A percentile compares a stretch with the other conserved stretches of the same genome.
Evolutionary conservation across 805 yeast species (phyloP).

Genomic region (Kregervanrija pseudodelftensis): DNA sequence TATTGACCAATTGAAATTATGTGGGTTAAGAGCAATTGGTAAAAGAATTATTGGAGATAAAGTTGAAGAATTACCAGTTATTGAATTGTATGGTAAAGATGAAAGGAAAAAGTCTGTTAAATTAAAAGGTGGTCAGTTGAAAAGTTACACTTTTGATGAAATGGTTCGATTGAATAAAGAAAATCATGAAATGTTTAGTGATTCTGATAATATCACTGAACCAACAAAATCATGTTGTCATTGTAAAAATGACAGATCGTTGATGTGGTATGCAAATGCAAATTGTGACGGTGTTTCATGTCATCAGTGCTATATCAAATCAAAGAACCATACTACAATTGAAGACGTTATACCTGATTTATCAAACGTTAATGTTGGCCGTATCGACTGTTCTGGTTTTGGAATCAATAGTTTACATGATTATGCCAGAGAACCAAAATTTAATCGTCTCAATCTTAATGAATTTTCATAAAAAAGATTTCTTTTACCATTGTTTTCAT

Average conservation of each 20-base stretch:
- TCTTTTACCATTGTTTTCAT: no score
- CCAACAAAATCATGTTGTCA: conserved; percentile 10
- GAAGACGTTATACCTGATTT: conserved; percentile 21
- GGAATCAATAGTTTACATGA: no score
- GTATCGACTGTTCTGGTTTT: no score
- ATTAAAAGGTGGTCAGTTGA: conserved; percentile 7
- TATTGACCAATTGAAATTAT: conserved; percentile 15
- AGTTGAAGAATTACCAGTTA: conserved; percentile 30
- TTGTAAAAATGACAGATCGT: conserved; percentile 15
- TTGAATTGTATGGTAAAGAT: conserved; percentile 35
- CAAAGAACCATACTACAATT: conserved; percentile 15
- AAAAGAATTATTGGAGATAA: conserved; percentile 16
- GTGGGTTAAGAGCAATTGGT: conserved; percentile 26
- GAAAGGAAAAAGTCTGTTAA: conserved; percentile 9
- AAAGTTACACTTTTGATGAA: conserved; percentile 6
- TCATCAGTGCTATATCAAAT: conserved; percentile 22
- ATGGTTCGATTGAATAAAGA: neutral
- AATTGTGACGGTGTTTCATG: conserved; percentile 9
- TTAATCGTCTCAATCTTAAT: no score
- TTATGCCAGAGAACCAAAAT: no score
- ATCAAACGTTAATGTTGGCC: neutral
- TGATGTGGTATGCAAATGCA: conserved; percentile 15
- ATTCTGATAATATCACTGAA: neutral
- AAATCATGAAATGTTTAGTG: neutral
- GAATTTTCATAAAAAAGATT: no score